Percentiles rank a stretch among this genome's conserved stretches.
These are phyloP conservation scores for Phytophthora constricta DNA, from an alignment of 352 stramenopile genomes.

Conservation along the genomic window DNA sequence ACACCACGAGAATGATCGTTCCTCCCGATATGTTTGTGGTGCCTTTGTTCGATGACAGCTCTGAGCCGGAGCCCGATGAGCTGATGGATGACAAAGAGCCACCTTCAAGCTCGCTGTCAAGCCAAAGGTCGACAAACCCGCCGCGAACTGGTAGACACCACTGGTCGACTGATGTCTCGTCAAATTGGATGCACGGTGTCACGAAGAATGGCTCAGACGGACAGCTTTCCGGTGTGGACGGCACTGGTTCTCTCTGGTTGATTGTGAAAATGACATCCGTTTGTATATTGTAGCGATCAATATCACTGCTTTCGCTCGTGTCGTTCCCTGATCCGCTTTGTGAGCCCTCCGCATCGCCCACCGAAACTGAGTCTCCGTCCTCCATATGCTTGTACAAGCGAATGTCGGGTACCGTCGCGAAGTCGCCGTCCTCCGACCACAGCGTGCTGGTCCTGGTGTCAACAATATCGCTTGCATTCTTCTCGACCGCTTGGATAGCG, in stretches of 20 bases:
- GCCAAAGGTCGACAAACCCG: slow-evolving; percentile 50
- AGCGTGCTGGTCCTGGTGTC: slow-evolving; percentile 30
- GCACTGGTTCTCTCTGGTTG: slow-evolving; percentile 40
- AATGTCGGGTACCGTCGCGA: slow-evolving; percentile 39
- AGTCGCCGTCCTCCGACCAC: slow-evolving; percentile 49
- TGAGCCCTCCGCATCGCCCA: slow-evolving; percentile 11
- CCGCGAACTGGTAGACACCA: slow-evolving; percentile 49
- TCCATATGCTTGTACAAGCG: slow-evolving; percentile 42
- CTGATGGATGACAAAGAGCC: neutral
- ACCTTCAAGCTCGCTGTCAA: slow-evolving; percentile 35
- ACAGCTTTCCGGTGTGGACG: slow-evolving; percentile 32
- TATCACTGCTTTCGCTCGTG: slow-evolving; percentile 6
- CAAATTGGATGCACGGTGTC: slow-evolving; percentile 44
- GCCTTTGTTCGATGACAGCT: neutral
- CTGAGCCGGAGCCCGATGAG: slow-evolving; percentile 2
- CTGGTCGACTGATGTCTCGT: slow-evolving; percentile 3
- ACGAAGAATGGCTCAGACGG: slow-evolving; percentile 47
- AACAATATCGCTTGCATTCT: slow-evolving; percentile 29
- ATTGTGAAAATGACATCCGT: slow-evolving; percentile 52
- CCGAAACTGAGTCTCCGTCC: slow-evolving; percentile 1
- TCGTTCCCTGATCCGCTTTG: slow-evolving; percentile 1
- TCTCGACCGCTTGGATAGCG: slow-evolving; percentile 28
- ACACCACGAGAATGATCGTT: slow-evolving; percentile 29
- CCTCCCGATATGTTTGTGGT: slow-evolving; percentile 20
- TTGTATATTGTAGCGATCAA: neutral